Percentiles rank a stretch among this genome's conserved stretches.
These are phyloP conservation scores for Physaria fendleri DNA, from an alignment of 345 rosid genomes.

Conservation along the genomic window DNA sequence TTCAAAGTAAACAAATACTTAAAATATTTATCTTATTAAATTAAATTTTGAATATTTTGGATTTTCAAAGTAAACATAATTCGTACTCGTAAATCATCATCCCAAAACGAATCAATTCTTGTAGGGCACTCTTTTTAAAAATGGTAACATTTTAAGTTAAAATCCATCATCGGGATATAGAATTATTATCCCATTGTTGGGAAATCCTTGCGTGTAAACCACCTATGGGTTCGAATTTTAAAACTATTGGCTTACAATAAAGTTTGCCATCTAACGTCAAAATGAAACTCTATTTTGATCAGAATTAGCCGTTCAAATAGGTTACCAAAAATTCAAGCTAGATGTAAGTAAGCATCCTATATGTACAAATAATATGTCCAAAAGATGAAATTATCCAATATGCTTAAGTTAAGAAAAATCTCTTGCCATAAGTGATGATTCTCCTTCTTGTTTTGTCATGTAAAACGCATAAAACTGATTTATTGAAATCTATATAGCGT, in stretches of 20 bases:
- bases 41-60: no score
- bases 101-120: no score
- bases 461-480: background rate
- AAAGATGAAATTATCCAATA: background rate
- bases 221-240: background rate
- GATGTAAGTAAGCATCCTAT: conserved; percentile 5
- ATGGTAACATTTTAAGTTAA: background rate
- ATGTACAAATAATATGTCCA: conserved; percentile 1
- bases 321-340: background rate
- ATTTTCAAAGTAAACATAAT: no score
- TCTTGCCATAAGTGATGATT: background rate
- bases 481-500: background rate
- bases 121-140: no score
- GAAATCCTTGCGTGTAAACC: background rate
- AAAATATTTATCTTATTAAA: no score
- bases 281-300: background rate
- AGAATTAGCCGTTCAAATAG: background rate
- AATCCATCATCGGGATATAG: background rate
- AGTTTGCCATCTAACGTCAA: no score
- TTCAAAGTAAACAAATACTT: no score
- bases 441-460: background rate
- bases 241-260: no score
- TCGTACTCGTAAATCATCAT: no score
- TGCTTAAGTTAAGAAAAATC: background rate
- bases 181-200: background rate